These are phyloP conservation scores for Verticillium dahliae DNA, from an alignment of 2,329 filamentous ascomycete genomes.

Conservation along the genomic window DNA sequence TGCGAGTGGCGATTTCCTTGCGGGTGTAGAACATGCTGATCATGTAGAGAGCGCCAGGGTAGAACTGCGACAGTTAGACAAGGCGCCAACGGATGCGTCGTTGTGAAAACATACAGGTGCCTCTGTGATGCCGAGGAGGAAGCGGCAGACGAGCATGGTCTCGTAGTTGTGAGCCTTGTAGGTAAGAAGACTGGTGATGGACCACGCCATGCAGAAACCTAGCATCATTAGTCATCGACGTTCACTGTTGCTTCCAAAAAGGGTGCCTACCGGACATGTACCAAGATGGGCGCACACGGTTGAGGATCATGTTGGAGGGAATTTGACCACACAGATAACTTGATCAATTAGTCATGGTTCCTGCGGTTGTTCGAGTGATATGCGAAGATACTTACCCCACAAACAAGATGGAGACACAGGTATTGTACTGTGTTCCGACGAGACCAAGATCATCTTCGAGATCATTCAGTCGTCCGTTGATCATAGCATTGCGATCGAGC, in stretches of 20 bases:
- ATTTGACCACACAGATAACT: conserved; percentile 14
- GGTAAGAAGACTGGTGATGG: conserved; percentile 9
- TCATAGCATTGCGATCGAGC: conserved; percentile 22
- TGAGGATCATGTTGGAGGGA: conserved; percentile 27
- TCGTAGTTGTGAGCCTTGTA: conserved; percentile 10
- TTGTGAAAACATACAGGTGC: conserved; percentile 4
- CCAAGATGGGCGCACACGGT: conserved; percentile 17
- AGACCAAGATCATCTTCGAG: conserved; percentile 20
- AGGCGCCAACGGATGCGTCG: background rate
- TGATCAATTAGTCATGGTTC: background rate
- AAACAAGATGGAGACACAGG: conserved; percentile 13
- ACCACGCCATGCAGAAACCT: conserved; percentile 12
- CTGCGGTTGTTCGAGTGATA: too few relatives aligned
- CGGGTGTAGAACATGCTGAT: conserved; percentile 12
- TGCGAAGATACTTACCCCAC: conserved; percentile 4
- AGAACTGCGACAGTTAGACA: conserved; percentile 3
- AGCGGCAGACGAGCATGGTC: conserved; percentile 9
- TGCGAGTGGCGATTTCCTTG: conserved; percentile 18
- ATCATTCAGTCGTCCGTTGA: conserved; percentile 19
- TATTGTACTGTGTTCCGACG: conserved; percentile 20
- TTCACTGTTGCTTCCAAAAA: background rate
- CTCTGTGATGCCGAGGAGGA: conserved; percentile 12
- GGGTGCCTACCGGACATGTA: conserved; percentile 6
- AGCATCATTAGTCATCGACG: background rate
- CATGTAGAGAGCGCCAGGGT: conserved; percentile 12